Evolutionary conservation across 164 flowering plant species (phyloP).

Genomic region (Berberis vulgaris): DNA sequence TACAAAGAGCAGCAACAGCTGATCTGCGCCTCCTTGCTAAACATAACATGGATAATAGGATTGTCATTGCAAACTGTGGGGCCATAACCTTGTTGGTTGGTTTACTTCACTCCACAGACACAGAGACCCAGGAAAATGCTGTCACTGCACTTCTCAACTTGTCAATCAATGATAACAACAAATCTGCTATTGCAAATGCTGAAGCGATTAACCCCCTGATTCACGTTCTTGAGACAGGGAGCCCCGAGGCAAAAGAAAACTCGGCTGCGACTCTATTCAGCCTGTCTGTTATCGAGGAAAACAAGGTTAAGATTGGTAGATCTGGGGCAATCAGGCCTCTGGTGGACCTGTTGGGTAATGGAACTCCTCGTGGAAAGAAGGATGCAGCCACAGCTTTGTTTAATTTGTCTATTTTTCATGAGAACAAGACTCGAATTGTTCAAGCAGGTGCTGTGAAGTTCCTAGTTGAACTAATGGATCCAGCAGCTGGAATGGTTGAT

Average conservation of each 20-base stretch:
- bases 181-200: conserved; percentile 63
- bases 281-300: conserved; percentile 73
- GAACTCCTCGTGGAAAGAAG: conserved; percentile 84
- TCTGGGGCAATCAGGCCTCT: conserved; percentile 76
- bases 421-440: conserved; percentile 68
- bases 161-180: conserved; percentile 85
- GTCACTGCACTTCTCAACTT: conserved; percentile 86
- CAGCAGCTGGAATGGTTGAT: conserved; percentile 95
- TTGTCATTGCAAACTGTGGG: conserved; percentile 69
- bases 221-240: conserved; percentile 77
- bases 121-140: conserved; percentile 59
- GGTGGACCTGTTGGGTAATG: conserved; percentile 75
- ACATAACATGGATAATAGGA: conserved; percentile 74
- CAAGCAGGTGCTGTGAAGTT: conserved; percentile 77
- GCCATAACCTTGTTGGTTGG: conserved; percentile 53
- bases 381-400: conserved; percentile 93
- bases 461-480: conserved; percentile 93
- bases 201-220: conserved; percentile 73
- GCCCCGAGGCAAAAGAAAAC: conserved; percentile 74
- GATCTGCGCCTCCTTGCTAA: conserved; percentile 64
- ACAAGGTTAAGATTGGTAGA: conserved; percentile 62
- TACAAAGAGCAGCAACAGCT: conserved; percentile 48
- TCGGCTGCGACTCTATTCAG: conserved; percentile 92
- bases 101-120: conserved; percentile 53
- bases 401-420: conserved; percentile 71